These are phyloP conservation scores for Ceratonia siliqua DNA, from an alignment of 306 rosid species.

Conservation along the genomic window DNA sequence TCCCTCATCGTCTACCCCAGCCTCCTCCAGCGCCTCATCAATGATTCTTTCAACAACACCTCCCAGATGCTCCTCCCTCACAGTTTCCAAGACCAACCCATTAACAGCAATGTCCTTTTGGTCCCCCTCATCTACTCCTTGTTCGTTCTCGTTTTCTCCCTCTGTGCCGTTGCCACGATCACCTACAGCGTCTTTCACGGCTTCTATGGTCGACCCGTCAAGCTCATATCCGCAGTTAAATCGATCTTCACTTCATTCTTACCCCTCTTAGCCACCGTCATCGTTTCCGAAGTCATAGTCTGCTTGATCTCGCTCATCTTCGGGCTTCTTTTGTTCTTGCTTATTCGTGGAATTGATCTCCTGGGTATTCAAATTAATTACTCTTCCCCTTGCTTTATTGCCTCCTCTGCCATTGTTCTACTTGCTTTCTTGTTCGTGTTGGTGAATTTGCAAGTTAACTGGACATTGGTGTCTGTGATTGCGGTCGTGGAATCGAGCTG, in stretches of 20 bases:
- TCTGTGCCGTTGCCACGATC: slow-evolving; percentile 58
- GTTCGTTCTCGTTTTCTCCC: slow-evolving; percentile 41
- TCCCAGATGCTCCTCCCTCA: slow-evolving; percentile 10
- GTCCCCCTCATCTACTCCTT: slow-evolving; percentile 35
- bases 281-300: slow-evolving; percentile 37
- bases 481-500: slow-evolving; percentile 51
- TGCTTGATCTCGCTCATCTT: not conserved
- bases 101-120: slow-evolving; percentile 10
- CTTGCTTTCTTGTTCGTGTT: slow-evolving; percentile 10
- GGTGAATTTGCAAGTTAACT: slow-evolving; percentile 51
- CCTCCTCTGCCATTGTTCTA: not conserved
- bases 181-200: slow-evolving; percentile 70
- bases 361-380: slow-evolving; percentile 15
- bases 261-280: slow-evolving; percentile 41
- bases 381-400: slow-evolving; percentile 38
- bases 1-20: slow-evolving; percentile 53
- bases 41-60: slow-evolving; percentile 12
- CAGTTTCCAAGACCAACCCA: not conserved
- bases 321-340: slow-evolving; percentile 12
- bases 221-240: slow-evolving; percentile 51
- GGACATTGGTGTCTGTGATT: slow-evolving; percentile 52
- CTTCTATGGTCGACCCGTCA: slow-evolving; percentile 80
- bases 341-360: not conserved
- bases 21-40: slow-evolving; percentile 40
- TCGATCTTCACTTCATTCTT: slow-evolving; percentile 48